Evolutionary conservation across 306 rosid genomes (phyloP), one percentile per base, ranked within the genome.

Genomic region (Inga oerstediana): DNA sequence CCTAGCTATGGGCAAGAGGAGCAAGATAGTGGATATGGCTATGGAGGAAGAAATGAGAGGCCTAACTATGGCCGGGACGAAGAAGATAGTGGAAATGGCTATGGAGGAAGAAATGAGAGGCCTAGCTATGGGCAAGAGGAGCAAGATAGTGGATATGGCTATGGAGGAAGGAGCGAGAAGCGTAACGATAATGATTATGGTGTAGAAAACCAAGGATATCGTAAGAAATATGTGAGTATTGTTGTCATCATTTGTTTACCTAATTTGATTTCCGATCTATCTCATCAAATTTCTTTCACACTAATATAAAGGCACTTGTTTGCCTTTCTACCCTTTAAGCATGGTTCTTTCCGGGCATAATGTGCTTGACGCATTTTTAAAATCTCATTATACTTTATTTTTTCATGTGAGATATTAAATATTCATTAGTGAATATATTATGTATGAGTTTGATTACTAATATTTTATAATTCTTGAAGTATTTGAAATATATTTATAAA

Each of bases 141-240:
- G 19, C 8, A 69, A 17, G 51, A 43, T 20, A 13, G 56, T 54
- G 68, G 67, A 67, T 17, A 61, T 49, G 79, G 85, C 13, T 68
- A 35, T 17, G 73, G 37, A 22, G 41, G 37, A 5, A 64, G 41
- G 4, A 12, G 30, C 0, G 70, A 24, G 70, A 64, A 19, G 20
- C 39, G 4, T 44, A 15, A 70, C 30, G 13, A 72, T 5, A 24
- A 44, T 44, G 76, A 30, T n/a, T 71, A 43, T 43, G 75, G 20
- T 44, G 54, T 20, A 44, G 35, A 44, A 24, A 71, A 13, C 8
- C 35, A 43, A 44, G 76, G 76, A 45, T 22, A 59, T 59, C 59
- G 4, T 22, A 45, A 72, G 8, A 72, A 27, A 72, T 72, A 72
- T 72, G 76, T 72, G 59, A 72, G 76, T 72, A 7, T 13, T n/a